These are phyloP conservation scores for Hymenoscyphus occultus DNA, from an alignment of 2,329 filamentous ascomycete species.

Conservation along the genomic window DNA sequence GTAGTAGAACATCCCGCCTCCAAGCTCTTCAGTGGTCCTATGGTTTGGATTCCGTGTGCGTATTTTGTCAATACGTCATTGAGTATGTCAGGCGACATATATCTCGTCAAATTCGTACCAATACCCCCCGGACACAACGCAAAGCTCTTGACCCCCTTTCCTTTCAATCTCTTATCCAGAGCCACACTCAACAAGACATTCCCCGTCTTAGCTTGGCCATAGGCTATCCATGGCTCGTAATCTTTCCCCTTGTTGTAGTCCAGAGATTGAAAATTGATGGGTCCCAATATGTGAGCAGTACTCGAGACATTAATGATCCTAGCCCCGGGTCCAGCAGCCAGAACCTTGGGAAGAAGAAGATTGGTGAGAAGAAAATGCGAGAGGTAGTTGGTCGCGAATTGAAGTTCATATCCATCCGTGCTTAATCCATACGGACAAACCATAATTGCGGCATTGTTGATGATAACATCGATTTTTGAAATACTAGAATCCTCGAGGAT, in stretches of 20 bases:
- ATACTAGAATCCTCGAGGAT: slow-evolving; percentile 35
- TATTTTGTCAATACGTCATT: slow-evolving; percentile 1
- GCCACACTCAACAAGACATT: slow-evolving; percentile 38
- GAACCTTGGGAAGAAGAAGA: slow-evolving; percentile 38
- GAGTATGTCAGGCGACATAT: slow-evolving; percentile 11
- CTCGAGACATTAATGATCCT: slow-evolving; percentile 32
- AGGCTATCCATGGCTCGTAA: slow-evolving; percentile 37
- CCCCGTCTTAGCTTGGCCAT: slow-evolving; percentile 39
- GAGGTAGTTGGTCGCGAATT: slow-evolving; percentile 54
- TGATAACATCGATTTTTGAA: slow-evolving; percentile 39
- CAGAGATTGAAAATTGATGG: slow-evolving; percentile 37
- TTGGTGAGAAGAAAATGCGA: slow-evolving; percentile 53
- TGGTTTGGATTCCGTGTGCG: neutral
- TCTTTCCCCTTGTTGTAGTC: slow-evolving; percentile 26
- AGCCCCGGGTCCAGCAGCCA: slow-evolving; percentile 9
- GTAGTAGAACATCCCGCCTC: slow-evolving; percentile 32
- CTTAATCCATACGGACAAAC: slow-evolving; percentile 24
- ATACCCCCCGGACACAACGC: slow-evolving; percentile 35
- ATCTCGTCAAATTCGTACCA: slow-evolving; percentile 4
- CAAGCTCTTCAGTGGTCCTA: slow-evolving; percentile 14
- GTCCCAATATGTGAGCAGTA: slow-evolving; percentile 37
- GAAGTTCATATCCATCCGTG: slow-evolving; percentile 48
- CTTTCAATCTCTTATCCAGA: slow-evolving; percentile 29
- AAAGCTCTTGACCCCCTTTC: slow-evolving; percentile 28
- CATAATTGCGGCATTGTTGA: slow-evolving; percentile 40